phyloP scores from a whole-genome alignment of 1,284 basidiomycete species.

The Phellopilus nigrolimitatus region DNA sequence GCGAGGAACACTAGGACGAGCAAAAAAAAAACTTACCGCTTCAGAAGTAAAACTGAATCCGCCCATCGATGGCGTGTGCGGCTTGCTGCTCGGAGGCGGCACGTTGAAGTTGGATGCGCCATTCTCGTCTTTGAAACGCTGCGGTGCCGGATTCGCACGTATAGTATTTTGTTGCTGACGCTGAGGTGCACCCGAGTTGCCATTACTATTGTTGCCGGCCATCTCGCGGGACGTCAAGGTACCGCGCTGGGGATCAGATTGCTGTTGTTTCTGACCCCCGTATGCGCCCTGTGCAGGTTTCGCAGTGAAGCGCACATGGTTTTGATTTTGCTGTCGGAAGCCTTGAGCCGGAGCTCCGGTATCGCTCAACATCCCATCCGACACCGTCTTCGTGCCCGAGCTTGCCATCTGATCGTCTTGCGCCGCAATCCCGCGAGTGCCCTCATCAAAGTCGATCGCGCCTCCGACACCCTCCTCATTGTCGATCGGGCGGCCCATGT shows the following conservation, averaged over 20 bases:
- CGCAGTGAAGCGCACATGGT: neutral
- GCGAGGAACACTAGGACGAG: neutral
- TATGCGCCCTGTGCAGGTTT: neutral
- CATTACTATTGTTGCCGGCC: neutral
- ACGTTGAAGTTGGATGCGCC: slow-evolving; percentile 15
- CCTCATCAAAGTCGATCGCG: slow-evolving; percentile 14
- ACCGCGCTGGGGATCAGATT: neutral
- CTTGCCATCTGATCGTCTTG: slow-evolving; percentile 14
- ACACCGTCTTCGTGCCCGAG: slow-evolving; percentile 10
- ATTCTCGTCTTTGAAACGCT: slow-evolving; percentile 10
- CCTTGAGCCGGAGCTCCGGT: neutral
- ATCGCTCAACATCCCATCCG: slow-evolving; percentile 1
- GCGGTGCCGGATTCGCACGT: slow-evolving; percentile 9
- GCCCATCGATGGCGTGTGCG: slow-evolving; percentile 40
- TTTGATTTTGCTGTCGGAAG: slow-evolving; percentile 1
- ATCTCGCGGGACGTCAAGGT: neutral
- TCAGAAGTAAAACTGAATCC: slow-evolving; percentile 49
- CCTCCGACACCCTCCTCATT: slow-evolving; percentile 38
- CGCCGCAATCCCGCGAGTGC: slow-evolving; percentile 16
- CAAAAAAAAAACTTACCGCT: slow-evolving; percentile 30
- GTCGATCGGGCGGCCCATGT: slow-evolving; percentile 39
- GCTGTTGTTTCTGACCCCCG: slow-evolving; percentile 4
- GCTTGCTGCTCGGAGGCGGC: slow-evolving; percentile 23
- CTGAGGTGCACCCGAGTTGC: neutral
- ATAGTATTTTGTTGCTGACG: slow-evolving; percentile 5